Percentiles rank a stretch among this genome's conserved stretches.
Conservation (phyloP, 805 yeast genomes). For the Zygoascus ofunaensis region DNA sequence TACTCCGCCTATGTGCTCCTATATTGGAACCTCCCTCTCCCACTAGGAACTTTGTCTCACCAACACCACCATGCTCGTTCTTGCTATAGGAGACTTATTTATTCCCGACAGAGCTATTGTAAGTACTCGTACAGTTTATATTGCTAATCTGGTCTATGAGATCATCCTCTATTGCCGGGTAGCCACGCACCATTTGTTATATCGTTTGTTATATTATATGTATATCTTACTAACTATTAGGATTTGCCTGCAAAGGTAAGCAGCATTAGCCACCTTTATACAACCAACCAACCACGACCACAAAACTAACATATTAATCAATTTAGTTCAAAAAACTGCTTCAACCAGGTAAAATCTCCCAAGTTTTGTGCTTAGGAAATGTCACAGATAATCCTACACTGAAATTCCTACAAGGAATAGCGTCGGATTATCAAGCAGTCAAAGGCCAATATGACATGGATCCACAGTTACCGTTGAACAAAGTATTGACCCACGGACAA, state of each 20-base stretch:
- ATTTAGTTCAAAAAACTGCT: slow-evolving; percentile 60
- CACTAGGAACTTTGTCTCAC: too few species aligned
- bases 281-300: background rate
- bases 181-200: too few species aligned
- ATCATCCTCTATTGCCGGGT: too few species aligned
- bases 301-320: slow-evolving; percentile 20
- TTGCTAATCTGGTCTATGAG: too few species aligned
- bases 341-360: slow-evolving; percentile 77
- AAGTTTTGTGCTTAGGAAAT: slow-evolving; percentile 80
- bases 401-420: slow-evolving; percentile 53
- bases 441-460: slow-evolving; percentile 73
- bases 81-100: slow-evolving; percentile 84
- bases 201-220: background rate
- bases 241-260: slow-evolving; percentile 6
- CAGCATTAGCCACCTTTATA: background rate
- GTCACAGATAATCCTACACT: slow-evolving; percentile 55
- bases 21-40: too few species aligned
- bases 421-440: slow-evolving; percentile 66
- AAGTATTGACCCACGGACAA: slow-evolving; percentile 58
- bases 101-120: slow-evolving; percentile 10
- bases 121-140: slow-evolving; percentile 1
- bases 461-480: slow-evolving; percentile 47
- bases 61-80: slow-evolving; percentile 48
- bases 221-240: slow-evolving; percentile 1
- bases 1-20: too few species aligned